phyloP scores from a whole-genome alignment of 805 yeast genomes.

The Sugiyamaella mastotermitis region DNA sequence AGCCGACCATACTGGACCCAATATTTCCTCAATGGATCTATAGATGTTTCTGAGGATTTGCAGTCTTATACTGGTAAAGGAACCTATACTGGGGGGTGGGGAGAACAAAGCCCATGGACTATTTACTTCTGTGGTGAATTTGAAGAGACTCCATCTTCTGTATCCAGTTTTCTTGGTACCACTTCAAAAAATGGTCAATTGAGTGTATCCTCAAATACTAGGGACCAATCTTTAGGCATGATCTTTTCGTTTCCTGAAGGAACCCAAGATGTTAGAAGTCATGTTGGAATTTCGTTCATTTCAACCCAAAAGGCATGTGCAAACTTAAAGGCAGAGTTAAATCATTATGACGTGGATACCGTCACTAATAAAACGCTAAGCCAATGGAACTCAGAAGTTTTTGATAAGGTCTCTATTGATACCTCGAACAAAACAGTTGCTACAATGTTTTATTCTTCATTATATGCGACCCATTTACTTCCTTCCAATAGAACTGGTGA shows the following conservation, averaged over 20 bases:
- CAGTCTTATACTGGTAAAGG: conserved; percentile 1
- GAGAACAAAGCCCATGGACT: conserved; percentile 3
- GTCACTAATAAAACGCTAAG: conserved; percentile 18
- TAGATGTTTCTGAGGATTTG: conserved; percentile 1
- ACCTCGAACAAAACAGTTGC: conserved; percentile 3
- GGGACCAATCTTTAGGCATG: conserved; percentile 1
- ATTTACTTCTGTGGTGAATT: conserved; percentile 6
- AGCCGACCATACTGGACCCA: conserved; percentile 8
- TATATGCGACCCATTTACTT: conserved; percentile 30
- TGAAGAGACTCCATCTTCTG: neutral
- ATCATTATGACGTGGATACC: conserved; percentile 17
- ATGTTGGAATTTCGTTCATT: conserved; percentile 31
- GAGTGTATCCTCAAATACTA: neutral
- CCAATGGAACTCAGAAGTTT: conserved; percentile 18
- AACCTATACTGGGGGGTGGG: conserved; percentile 6
- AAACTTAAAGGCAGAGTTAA: conserved; percentile 23
- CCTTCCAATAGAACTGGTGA: conserved; percentile 34
- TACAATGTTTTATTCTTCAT: conserved; percentile 22
- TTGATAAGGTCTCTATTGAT: conserved; percentile 9
- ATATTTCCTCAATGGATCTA: conserved; percentile 1
- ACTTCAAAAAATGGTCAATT: neutral
- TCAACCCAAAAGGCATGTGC: conserved; percentile 29
- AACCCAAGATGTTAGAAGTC: conserved; percentile 1
- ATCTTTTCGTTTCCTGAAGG: conserved; percentile 5
- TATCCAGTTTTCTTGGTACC: conserved; percentile 3